Base-by-base conservation (phyloP, 345 rosid genomes). In the Sonneratia caseolaris region DNA sequence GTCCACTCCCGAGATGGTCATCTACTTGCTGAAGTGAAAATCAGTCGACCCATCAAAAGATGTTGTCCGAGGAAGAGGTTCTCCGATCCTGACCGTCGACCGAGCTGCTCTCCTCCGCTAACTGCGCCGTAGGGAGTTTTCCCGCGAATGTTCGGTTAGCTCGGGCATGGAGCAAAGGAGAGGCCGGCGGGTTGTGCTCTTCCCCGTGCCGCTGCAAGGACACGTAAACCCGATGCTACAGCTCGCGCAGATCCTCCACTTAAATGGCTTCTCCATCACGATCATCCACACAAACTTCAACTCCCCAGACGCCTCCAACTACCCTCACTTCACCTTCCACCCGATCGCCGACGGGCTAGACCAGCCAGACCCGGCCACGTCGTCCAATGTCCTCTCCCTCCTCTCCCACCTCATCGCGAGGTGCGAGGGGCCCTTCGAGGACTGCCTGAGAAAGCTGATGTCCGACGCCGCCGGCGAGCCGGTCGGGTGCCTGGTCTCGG, bases 191-290 rank as follows among this genome's bases (percentile, higher is more conserved):
- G 9, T 81, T 40, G 56, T 78, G 18, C 72, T 78, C 2, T 76
- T 81, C 48, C 82, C 84, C 3, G 7, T 76, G 4, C 80, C 84
- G 12, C 37, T 78, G 19, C 80, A 71, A 76, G 84, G 84, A 57
- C 80, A 81, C 68, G 76, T 78, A 1, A 78, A 66, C 75, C 84
- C 84, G 18, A 81, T 81, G 80, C 77, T 78, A 5, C 82, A 78
- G 40, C 84, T 78, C 19, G 80, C 76, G 18, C 74, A 68, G 67
- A 73, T 78, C 73, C 80, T 81, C 51, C 72, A 76, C 40, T 40
- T 76, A 16, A 68, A 70, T 24, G 82, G 82, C 72, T 81, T 78
- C 68, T 65, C 82, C 70, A 78, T 81, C 37, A 65, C 78, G 35
- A 71, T 81, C 37, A 51, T 81, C 53, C 82, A 76, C 68, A 81